These are phyloP conservation scores for Spiromastix sp. DNA, from an alignment of 2,329 filamentous ascomycete species.

Conservation along the genomic window DNA sequence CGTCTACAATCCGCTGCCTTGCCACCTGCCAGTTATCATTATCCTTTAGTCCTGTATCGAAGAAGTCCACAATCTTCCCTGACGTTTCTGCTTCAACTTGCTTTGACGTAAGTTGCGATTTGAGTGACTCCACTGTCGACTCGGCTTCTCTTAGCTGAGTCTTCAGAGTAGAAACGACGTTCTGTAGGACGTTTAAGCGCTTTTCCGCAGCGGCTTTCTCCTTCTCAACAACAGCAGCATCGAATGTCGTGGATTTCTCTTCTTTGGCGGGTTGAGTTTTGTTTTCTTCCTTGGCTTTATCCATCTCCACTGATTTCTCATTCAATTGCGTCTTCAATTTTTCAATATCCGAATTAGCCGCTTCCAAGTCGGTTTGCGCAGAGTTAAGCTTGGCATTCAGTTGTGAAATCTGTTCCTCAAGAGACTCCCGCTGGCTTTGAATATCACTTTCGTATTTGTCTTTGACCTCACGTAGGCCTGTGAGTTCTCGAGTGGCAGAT, in stretches of 20 bases:
- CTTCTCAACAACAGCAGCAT: slow-evolving; percentile 18
- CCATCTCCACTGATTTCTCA: slow-evolving; percentile 31
- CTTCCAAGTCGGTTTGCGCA: slow-evolving; percentile 22
- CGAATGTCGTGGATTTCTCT: slow-evolving; percentile 1
- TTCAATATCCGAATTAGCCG: slow-evolving; percentile 20
- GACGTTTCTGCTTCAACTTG: slow-evolving; percentile 23
- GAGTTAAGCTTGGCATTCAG: slow-evolving; percentile 27
- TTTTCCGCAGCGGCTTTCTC: slow-evolving; percentile 38
- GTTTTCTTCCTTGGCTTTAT: slow-evolving; percentile 23
- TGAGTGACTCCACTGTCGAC: slow-evolving; percentile 35
- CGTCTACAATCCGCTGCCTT: slow-evolving; percentile 23
- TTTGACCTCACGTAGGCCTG: slow-evolving; percentile 42
- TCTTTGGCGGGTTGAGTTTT: slow-evolving; percentile 6
- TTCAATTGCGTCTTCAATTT: slow-evolving; percentile 28
- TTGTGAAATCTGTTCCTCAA: slow-evolving; percentile 32
- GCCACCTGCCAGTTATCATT: slow-evolving; percentile 26
- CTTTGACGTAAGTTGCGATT: slow-evolving; percentile 32
- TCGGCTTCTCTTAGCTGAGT: slow-evolving; percentile 46
- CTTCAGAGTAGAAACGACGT: slow-evolving; percentile 45
- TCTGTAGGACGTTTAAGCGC: slow-evolving; percentile 43
- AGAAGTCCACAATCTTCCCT: slow-evolving; percentile 28
- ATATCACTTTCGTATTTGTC: slow-evolving; percentile 40
- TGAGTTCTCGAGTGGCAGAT: slow-evolving; percentile 54
- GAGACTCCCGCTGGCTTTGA: slow-evolving; percentile 30
- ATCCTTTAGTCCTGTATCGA: slow-evolving; percentile 28